phyloP scores from a whole-genome alignment of 2,329 filamentous ascomycete genomes.

The Aspergillus amoenus region DNA sequence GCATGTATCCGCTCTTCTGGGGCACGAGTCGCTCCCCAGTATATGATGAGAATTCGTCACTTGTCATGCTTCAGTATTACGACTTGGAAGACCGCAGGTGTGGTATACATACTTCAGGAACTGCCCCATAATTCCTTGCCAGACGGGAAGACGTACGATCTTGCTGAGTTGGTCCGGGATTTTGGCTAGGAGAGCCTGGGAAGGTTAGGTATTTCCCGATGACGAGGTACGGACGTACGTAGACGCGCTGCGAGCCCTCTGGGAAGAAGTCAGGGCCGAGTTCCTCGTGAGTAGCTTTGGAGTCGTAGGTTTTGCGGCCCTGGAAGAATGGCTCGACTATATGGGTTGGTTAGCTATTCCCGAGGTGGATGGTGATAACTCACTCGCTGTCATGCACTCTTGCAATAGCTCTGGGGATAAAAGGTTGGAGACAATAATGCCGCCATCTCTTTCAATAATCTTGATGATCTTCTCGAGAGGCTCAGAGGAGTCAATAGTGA shows the following conservation, averaged over 20 bases:
- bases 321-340: conserved; percentile 1
- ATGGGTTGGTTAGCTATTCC: not conserved
- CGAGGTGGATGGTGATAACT: not conserved
- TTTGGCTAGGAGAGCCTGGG: conserved; percentile 1
- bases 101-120: not conserved
- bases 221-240: not conserved
- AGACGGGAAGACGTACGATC: conserved; percentile 4
- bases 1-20: conserved; percentile 10
- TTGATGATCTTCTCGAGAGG: conserved; percentile 2
- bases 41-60: conserved; percentile 6
- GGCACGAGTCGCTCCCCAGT: conserved; percentile 1
- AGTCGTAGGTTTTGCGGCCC: conserved; percentile 3
- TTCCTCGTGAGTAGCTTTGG: conserved; percentile 2
- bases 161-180: conserved; percentile 3
- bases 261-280: conserved; percentile 9
- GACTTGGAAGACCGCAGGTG: too few relatives aligned
- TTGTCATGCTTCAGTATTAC: not conserved
- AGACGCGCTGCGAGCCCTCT: conserved; percentile 5
- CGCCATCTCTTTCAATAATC: conserved; percentile 1
- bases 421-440: conserved; percentile 5
- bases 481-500: conserved; percentile 1
- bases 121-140: conserved; percentile 3
- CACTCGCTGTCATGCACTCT: conserved; percentile 6
- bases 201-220: not conserved
- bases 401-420: conserved; percentile 1